phyloP scores from a whole-genome alignment of 495 filamentous ascomycete genomes.

The Aspergillus incahuasiensis region DNA sequence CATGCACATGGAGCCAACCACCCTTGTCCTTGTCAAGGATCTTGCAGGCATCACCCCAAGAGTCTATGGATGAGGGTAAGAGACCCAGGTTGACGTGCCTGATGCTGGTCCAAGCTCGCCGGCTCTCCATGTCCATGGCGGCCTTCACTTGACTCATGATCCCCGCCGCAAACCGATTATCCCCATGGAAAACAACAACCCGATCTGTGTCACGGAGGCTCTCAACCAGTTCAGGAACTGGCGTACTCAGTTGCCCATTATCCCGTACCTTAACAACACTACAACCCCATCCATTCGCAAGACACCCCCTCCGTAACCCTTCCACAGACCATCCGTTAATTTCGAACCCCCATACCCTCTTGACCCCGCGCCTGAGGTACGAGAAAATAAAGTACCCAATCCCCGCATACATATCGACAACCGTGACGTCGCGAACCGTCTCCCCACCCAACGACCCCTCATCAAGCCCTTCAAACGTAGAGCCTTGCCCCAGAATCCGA shows the following conservation, averaged over 20 bases:
- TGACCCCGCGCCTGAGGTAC: constrained; percentile 66
- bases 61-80: constrained; percentile 60
- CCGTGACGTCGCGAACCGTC: constrained; percentile 37
- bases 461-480: constrained; percentile 29
- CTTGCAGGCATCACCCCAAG: constrained; percentile 63
- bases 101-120: constrained; percentile 30
- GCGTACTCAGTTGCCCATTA: constrained; percentile 19
- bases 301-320: constrained; percentile 66
- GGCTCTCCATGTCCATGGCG: constrained; percentile 21
- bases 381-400: constrained; percentile 91
- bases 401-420: constrained; percentile 83
- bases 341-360: constrained; percentile 77
- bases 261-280: constrained; percentile 41
- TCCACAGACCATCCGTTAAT: constrained; percentile 86
- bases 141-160: constrained; percentile 36
- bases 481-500: constrained; percentile 50
- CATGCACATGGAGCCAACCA: constrained; percentile 80
- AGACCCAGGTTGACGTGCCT: constrained; percentile 80
- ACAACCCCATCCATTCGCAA: constrained; percentile 60
- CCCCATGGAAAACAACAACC: constrained; percentile 65
- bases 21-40: constrained; percentile 47
- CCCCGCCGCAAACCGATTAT: constrained; percentile 53
- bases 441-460: constrained; percentile 22
- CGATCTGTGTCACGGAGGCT: constrained; percentile 28
- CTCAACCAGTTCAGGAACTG: constrained; percentile 27